These are phyloP conservation scores for Hortiboletus campestris DNA, from an alignment of 768 basidiomycete genomes.

Conservation along the genomic window DNA sequence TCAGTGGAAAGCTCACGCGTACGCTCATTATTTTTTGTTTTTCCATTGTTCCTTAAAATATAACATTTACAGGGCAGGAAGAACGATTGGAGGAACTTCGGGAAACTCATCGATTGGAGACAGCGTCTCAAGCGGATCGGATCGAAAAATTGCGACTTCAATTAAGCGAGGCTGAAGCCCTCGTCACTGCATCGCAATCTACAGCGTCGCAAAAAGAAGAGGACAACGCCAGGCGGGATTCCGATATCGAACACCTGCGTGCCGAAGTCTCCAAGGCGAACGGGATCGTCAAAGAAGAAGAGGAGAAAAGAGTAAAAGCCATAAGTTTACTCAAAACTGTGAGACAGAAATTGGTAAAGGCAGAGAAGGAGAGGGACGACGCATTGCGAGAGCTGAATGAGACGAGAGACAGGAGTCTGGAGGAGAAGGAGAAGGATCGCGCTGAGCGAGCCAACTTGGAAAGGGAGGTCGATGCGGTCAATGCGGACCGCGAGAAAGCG, in stretches of 20 bases:
- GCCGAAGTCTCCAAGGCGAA: conserved; percentile 63
- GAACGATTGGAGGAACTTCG: conserved; percentile 80
- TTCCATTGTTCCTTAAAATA: not conserved
- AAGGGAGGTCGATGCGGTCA: conserved; percentile 60
- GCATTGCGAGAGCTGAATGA: conserved; percentile 53
- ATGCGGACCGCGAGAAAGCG: conserved; percentile 62
- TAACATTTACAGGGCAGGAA: conserved; percentile 63
- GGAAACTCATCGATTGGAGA: conserved; percentile 80
- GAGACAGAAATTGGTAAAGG: conserved; percentile 94
- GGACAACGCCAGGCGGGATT: conserved; percentile 46
- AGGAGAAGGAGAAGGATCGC: conserved; percentile 43
- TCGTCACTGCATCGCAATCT: conserved; percentile 57
- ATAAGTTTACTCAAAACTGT: conserved; percentile 92
- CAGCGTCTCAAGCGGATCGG: conserved; percentile 71
- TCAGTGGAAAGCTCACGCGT: conserved; percentile 75
- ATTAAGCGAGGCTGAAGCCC: conserved; percentile 65
- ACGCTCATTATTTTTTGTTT: conserved; percentile 24
- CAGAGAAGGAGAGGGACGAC: conserved; percentile 92
- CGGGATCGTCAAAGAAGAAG: conserved; percentile 80
- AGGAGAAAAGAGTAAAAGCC: conserved; percentile 95
- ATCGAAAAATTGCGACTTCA: conserved; percentile 70
- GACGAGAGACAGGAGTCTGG: conserved; percentile 52
- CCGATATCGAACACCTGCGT: conserved; percentile 57
- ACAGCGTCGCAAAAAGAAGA: conserved; percentile 49
- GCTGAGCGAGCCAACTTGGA: conserved; percentile 53